Percentiles rank a stretch among this genome's conserved stretches.
Evolutionary conservation across 192 early-diverging fungal species (phyloP).

Genomic region (Allomyces javanicus): DNA sequence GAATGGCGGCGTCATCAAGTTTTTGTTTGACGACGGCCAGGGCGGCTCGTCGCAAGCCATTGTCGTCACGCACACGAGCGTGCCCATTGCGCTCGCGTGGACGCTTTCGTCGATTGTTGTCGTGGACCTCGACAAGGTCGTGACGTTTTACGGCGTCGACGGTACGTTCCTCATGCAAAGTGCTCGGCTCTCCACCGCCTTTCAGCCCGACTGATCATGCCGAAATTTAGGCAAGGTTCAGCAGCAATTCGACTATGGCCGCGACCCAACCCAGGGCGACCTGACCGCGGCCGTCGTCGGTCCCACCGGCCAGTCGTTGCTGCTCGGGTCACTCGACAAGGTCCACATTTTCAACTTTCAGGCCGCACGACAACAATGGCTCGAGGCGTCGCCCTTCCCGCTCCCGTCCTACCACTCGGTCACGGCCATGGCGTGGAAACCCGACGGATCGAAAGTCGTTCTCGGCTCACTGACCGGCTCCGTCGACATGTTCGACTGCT

Average conservation of each 20-base stretch:
- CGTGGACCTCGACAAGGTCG: constrained; percentile 27
- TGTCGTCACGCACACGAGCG: not conserved
- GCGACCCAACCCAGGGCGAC: constrained; percentile 32
- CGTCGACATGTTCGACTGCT: constrained; percentile 45
- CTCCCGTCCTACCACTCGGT: constrained; percentile 44
- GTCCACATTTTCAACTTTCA: constrained; percentile 35
- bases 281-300: constrained; percentile 26
- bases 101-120: constrained; percentile 12
- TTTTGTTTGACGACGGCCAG: constrained; percentile 43
- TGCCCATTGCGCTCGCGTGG: not conserved
- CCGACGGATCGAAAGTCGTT: constrained; percentile 37
- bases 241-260: constrained; percentile 36
- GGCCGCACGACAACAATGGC: constrained; percentile 21
- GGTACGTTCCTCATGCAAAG: constrained; percentile 3
- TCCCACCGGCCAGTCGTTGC: constrained; percentile 35
- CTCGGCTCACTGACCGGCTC: constrained; percentile 20
- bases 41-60: not conserved
- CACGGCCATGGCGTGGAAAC: constrained; percentile 34
- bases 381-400: constrained; percentile 30
- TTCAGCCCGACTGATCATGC: not conserved
- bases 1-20: constrained; percentile 37
- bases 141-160: constrained; percentile 30
- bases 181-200: not conserved
- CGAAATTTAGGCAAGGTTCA: constrained; percentile 14
- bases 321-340: constrained; percentile 20